These are phyloP conservation scores for Oryza coarctata DNA, from an alignment of 176 grass and related monocot genomes.

Conservation along the genomic window DNA sequence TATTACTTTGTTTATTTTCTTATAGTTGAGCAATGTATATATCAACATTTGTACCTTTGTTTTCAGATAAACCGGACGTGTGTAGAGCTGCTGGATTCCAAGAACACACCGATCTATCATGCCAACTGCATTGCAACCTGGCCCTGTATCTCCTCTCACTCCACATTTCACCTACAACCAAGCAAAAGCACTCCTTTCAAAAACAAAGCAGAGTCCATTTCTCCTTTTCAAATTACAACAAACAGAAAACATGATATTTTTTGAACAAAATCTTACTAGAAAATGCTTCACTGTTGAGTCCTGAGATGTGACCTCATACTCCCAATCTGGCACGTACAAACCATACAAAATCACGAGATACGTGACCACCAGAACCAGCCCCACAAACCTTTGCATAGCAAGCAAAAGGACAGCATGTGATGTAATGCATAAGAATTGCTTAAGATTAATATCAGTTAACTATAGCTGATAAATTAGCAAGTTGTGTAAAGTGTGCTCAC, in stretches of 20 bases:
- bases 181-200: not conserved
- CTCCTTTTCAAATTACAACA: not conserved
- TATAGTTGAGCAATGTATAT: not conserved
- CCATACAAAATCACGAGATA: slow-evolving; percentile 60
- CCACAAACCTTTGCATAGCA: slow-evolving; percentile 43
- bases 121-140: slow-evolving; percentile 75
- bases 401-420: not conserved
- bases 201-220: not conserved
- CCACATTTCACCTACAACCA: slow-evolving; percentile 63
- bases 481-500: slow-evolving; percentile 38
- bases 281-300: slow-evolving; percentile 32
- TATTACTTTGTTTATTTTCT: no score
- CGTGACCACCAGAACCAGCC: slow-evolving; percentile 49
- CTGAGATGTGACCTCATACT: slow-evolving; percentile 35
- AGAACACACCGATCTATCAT: slow-evolving; percentile 67
- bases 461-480: not conserved
- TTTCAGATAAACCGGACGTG: slow-evolving; percentile 59
- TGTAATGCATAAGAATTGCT: not conserved
- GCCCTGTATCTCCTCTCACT: slow-evolving; percentile 54
- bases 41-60: slow-evolving; percentile 32
- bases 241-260: not conserved
- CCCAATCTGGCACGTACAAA: slow-evolving; percentile 63
- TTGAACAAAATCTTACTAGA: slow-evolving; percentile 18
- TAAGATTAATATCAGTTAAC: not conserved
- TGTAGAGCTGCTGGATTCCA: slow-evolving; percentile 72